Evolutionary conservation across 257 asterid species (phyloP).

Genomic region (Nicotiana tabacum): DNA sequence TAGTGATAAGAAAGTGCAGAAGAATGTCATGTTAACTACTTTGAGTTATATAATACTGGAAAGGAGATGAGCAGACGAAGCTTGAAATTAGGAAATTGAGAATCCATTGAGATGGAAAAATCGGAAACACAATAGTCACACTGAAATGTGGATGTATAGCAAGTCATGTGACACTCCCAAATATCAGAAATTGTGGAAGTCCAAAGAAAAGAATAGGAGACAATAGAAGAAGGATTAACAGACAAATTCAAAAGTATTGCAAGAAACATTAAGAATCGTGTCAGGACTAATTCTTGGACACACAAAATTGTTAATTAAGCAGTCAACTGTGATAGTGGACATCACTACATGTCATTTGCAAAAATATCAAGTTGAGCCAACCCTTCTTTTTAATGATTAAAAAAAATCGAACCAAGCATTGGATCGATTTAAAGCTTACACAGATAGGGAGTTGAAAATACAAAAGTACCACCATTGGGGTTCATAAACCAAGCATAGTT

Average conservation of each 20-base stretch:
- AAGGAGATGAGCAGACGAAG: neutral
- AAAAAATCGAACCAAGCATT: neutral
- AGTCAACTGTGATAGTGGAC: neutral
- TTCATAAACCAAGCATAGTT: neutral
- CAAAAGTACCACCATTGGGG: neutral
- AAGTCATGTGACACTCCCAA: neutral
- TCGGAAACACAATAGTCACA: neutral
- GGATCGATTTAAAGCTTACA: neutral
- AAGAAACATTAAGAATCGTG: neutral
- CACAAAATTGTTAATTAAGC: neutral
- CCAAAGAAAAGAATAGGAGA: neutral
- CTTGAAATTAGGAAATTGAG: conserved; percentile 1
- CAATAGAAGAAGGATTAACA: neutral
- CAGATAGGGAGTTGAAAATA: neutral
- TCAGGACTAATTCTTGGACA: neutral
- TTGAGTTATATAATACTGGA: neutral
- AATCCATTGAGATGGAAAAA: neutral
- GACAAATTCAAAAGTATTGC: neutral
- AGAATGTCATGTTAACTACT: neutral
- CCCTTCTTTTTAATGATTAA: neutral
- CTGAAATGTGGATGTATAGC: neutral
- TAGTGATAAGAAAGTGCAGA: neutral
- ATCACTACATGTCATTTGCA: neutral
- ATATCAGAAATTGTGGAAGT: neutral
- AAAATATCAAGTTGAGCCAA: neutral